phyloP scores from a whole-genome alignment of 2,329 filamentous ascomycete species.

The Penicillium sp. region DNA sequence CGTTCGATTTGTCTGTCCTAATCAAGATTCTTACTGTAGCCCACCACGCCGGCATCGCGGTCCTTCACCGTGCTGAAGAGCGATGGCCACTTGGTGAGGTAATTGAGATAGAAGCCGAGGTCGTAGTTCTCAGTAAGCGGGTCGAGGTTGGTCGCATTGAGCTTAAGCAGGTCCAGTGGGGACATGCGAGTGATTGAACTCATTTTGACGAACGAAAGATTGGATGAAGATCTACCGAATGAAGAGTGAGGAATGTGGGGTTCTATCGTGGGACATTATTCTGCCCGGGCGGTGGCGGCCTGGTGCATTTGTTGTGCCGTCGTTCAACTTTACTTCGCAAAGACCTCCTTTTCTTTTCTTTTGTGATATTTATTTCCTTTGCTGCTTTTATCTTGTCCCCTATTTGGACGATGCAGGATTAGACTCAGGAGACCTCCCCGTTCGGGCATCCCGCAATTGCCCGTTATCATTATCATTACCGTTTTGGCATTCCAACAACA shows the following conservation, averaged over 20 bases:
- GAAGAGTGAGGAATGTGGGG: slow-evolving; percentile 20
- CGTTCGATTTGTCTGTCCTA: background rate
- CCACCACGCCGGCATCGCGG: slow-evolving; percentile 80
- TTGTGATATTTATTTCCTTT: background rate
- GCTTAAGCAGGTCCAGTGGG: slow-evolving; percentile 78
- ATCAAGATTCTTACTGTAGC: slow-evolving; percentile 68
- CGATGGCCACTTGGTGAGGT: slow-evolving; percentile 92
- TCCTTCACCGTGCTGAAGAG: slow-evolving; percentile 92
- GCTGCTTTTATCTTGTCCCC: background rate
- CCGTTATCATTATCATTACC: background rate
- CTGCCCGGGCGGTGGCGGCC: slow-evolving; percentile 18
- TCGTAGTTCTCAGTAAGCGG: slow-evolving; percentile 98
- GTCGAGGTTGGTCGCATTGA: slow-evolving; percentile 94
- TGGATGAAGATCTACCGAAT: background rate
- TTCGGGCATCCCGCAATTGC: slow-evolving; percentile 1
- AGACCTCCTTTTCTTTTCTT: background rate
- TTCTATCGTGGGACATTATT: slow-evolving; percentile 14
- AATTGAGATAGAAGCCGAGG: slow-evolving; percentile 90
- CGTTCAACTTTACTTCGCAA: background rate
- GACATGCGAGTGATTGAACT: slow-evolving; percentile 82
- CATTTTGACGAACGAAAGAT: slow-evolving; percentile 52
- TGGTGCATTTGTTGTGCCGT: background rate
- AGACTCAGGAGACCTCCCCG: background rate
- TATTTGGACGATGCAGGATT: slow-evolving; percentile 3
- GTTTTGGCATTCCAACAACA: slow-evolving; percentile 4